These are phyloP conservation scores for Lecanicillium sp. DNA, from an alignment of 2,329 filamentous ascomycete genomes.

Conservation along the genomic window DNA sequence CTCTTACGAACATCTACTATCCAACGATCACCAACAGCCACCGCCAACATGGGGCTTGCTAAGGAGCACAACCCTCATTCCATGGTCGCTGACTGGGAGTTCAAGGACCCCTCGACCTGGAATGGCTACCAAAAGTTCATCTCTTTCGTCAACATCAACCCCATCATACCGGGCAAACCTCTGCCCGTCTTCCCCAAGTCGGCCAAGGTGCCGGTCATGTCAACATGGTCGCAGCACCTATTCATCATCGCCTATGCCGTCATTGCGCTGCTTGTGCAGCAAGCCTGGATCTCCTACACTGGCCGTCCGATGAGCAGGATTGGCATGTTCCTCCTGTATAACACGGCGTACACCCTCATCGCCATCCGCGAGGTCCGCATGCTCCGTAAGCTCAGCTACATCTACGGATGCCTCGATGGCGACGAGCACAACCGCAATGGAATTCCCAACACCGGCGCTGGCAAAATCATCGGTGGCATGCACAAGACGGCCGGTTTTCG, in stretches of 20 bases:
- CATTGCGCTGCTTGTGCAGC: conserved; percentile 22
- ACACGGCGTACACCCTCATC: conserved; percentile 24
- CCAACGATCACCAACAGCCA: not conserved
- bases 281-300: conserved; percentile 14
- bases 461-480: conserved; percentile 22
- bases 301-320: conserved; percentile 15
- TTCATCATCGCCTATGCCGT: conserved; percentile 28
- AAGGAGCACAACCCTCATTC: conserved; percentile 16
- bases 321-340: conserved; percentile 22
- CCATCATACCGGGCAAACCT: conserved; percentile 15
- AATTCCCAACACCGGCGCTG: conserved; percentile 26
- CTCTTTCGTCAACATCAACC: conserved; percentile 17
- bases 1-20: too few species aligned
- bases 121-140: conserved; percentile 17
- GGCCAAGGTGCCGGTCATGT: conserved; percentile 26
- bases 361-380: conserved; percentile 25
- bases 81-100: conserved; percentile 21
- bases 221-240: conserved; percentile 24
- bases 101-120: conserved; percentile 17
- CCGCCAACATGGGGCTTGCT: conserved; percentile 12
- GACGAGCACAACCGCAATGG: conserved; percentile 28
- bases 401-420: conserved; percentile 24
- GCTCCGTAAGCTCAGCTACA: conserved; percentile 26
- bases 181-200: conserved; percentile 27
- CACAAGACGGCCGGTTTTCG: conserved; percentile 21